phyloP scores from a whole-genome alignment of 306 rosid genomes.

The Vicia faba region DNA sequence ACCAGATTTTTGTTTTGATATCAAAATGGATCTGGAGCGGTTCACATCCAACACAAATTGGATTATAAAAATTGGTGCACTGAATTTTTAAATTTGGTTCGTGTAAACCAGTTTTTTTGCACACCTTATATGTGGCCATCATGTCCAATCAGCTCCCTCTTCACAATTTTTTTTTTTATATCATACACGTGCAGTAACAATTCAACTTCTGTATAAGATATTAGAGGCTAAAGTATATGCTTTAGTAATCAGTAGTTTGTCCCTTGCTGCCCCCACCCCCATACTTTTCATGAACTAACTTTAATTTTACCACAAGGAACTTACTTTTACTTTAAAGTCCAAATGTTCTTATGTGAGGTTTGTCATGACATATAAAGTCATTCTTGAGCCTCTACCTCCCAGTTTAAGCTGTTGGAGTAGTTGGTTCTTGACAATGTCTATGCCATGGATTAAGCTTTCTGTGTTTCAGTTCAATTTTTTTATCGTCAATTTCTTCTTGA shows the following conservation, averaged over 20 bases:
- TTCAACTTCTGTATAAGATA: not conserved
- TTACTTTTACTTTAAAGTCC: not conserved
- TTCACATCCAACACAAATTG: no score
- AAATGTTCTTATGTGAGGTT: not conserved
- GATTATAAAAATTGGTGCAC: no score
- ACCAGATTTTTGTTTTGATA: no score
- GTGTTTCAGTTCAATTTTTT: constrained; percentile 3
- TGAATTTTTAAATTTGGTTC: no score
- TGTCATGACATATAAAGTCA: not conserved
- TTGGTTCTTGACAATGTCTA: not conserved
- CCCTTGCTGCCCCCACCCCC: not conserved
- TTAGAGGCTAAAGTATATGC: not conserved
- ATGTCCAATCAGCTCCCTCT: constrained; percentile 1
- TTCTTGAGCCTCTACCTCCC: constrained; percentile 2
- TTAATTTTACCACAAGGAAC: not conserved
- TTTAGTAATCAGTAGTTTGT: not conserved
- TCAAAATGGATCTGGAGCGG: no score
- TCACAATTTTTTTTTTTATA: not conserved
- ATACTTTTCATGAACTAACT: constrained; percentile 6
- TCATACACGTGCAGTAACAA: not conserved
- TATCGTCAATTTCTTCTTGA: constrained; percentile 3
- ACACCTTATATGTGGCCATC: not conserved
- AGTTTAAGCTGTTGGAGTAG: constrained; percentile 2
- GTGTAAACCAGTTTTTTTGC: no score
- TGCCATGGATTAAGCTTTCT: not conserved